Percentiles rank a stretch among this genome's conserved stretches.
phyloP scores from a whole-genome alignment of 2,329 filamentous ascomycete species.

The Rhinocladiella similis region DNA sequence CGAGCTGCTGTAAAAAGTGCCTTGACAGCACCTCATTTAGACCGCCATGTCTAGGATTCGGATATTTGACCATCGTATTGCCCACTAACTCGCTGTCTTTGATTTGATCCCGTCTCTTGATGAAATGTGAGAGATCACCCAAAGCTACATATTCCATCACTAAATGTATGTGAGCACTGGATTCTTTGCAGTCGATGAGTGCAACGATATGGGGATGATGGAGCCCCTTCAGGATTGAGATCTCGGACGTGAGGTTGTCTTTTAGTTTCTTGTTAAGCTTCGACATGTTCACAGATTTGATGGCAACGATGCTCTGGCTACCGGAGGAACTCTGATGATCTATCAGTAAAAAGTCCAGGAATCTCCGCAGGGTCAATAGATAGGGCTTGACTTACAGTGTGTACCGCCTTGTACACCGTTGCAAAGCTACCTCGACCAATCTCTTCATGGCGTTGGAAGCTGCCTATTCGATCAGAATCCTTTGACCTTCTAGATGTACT shows the following conservation, averaged over 20 bases:
- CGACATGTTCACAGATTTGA: slow-evolving; percentile 91
- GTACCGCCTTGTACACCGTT: slow-evolving; percentile 83
- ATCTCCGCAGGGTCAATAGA: neutral
- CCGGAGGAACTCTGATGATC: slow-evolving; percentile 20
- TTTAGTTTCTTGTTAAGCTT: slow-evolving; percentile 95
- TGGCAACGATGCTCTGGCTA: slow-evolving; percentile 70
- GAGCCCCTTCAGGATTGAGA: slow-evolving; percentile 88
- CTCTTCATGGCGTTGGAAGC: slow-evolving; percentile 81
- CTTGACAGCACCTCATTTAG: slow-evolving; percentile 94
- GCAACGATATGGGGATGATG: slow-evolving; percentile 97
- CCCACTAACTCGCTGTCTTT: slow-evolving; percentile 76
- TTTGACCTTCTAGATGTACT: slow-evolving; percentile 40
- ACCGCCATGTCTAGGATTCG: slow-evolving; percentile 77
- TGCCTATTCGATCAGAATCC: slow-evolving; percentile 32
- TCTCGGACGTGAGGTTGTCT: slow-evolving; percentile 93
- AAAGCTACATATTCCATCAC: slow-evolving; percentile 99
- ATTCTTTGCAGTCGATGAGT: slow-evolving; percentile 91
- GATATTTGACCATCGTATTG: slow-evolving; percentile 92
- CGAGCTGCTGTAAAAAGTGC: slow-evolving; percentile 93
- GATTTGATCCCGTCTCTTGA: slow-evolving; percentile 87
- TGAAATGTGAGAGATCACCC: slow-evolving; percentile 90
- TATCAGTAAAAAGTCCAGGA: slow-evolving; percentile 19
- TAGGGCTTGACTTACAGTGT: slow-evolving; percentile 64
- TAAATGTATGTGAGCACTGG: slow-evolving; percentile 84
- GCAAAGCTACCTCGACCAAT: slow-evolving; percentile 98